Evolutionary conservation across 345 rosid genomes (phyloP).

Genomic region (Eucalyptus shirleyi): DNA sequence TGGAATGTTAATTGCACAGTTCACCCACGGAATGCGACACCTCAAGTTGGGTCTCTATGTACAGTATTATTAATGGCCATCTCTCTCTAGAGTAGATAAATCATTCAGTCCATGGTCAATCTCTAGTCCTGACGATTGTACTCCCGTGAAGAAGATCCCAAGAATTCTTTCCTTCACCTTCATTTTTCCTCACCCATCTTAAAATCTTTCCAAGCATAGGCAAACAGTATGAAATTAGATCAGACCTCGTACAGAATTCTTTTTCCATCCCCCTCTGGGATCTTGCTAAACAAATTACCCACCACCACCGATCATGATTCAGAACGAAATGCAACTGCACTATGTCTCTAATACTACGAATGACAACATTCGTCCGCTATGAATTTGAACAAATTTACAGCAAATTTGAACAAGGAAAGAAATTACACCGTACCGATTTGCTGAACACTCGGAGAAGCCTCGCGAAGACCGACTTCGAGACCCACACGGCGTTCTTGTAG

Average conservation of each 20-base stretch:
- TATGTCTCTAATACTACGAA: background rate
- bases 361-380: background rate
- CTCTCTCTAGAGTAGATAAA: background rate
- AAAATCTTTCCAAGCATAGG: background rate
- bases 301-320: background rate
- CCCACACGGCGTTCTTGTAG: slow-evolving; percentile 31
- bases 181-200: background rate
- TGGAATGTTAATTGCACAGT: background rate
- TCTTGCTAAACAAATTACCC: background rate
- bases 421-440: slow-evolving; percentile 1
- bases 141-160: background rate
- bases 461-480: slow-evolving; percentile 28
- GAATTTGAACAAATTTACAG: background rate
- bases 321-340: background rate
- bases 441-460: slow-evolving; percentile 40
- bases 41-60: background rate
- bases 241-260: background rate
- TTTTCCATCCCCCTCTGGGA: background rate
- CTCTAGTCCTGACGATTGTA: background rate
- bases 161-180: background rate
- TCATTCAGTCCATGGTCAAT: background rate
- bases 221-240: background rate
- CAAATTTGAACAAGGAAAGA: background rate
- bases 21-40: background rate
- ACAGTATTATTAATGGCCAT: background rate